Conservation (phyloP, 2,329 filamentous ascomycete genomes). For the Fusarium irregulare region DNA sequence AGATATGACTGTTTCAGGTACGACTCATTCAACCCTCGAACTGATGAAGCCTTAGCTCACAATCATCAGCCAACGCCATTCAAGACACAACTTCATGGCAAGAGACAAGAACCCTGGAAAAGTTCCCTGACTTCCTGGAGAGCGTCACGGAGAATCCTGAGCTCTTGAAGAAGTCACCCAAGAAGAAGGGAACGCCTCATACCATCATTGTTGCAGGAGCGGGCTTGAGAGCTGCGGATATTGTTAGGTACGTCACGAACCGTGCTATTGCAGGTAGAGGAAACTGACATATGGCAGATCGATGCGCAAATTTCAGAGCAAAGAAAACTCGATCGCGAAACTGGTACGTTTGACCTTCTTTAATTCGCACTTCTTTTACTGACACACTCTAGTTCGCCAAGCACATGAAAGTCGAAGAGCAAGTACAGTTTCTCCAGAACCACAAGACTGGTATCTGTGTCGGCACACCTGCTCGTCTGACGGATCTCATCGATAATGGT, state of each 20-base stretch:
- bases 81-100: conserved; percentile 82
- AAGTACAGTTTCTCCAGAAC: conserved; percentile 77
- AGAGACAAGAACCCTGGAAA: conserved; percentile 73
- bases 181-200: conserved; percentile 79
- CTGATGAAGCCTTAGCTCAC: neutral
- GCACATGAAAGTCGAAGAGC: conserved; percentile 94
- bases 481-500: conserved; percentile 86
- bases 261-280: neutral
- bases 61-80: conserved; percentile 73
- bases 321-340: conserved; percentile 84
- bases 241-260: conserved; percentile 69
- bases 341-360: conserved; percentile 59
- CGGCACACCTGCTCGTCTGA: conserved; percentile 86
- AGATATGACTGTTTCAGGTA: conserved; percentile 84
- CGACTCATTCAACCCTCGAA: conserved; percentile 28
- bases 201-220: conserved; percentile 89
- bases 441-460: conserved; percentile 85
- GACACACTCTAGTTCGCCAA: conserved; percentile 77
- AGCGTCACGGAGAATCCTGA: conserved; percentile 67
- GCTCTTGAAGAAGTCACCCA: conserved; percentile 71
- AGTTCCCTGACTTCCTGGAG: conserved; percentile 84
- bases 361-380: neutral
- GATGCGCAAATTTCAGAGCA: conserved; percentile 81
- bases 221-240: conserved; percentile 85
- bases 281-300: conserved; percentile 59